Evolutionary conservation across 2,329 filamentous ascomycete species (phyloP).

Genomic region (Trichoderma sp.): DNA sequence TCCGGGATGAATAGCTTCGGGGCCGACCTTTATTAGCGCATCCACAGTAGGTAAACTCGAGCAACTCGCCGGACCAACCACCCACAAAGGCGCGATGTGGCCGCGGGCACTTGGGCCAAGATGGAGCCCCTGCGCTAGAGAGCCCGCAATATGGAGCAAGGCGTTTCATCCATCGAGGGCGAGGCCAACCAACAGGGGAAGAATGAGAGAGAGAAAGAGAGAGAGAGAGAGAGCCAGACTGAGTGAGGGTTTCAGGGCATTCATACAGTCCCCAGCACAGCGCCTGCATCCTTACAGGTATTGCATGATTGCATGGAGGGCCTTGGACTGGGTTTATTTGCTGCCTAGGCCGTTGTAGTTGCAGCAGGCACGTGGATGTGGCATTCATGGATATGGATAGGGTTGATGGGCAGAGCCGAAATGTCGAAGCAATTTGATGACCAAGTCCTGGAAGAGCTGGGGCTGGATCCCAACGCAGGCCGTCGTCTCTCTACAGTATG

Average conservation of each 20-base stretch:
- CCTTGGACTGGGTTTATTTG: background rate
- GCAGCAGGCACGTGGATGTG: background rate
- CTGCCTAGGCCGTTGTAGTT: background rate
- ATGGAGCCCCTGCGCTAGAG: constrained; percentile 15
- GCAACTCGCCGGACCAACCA: background rate
- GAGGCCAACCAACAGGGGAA: background rate
- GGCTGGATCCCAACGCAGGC: background rate
- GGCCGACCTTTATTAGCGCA: constrained; percentile 13
- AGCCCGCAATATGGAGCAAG: constrained; percentile 13
- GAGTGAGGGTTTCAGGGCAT: background rate
- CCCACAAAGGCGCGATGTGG: constrained; percentile 16
- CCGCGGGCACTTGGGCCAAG: constrained; percentile 15
- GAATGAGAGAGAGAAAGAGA: background rate
- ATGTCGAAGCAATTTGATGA: background rate
- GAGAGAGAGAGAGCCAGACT: background rate
- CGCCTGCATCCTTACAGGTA: background rate
- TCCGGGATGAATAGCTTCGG: background rate
- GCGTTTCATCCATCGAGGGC: background rate
- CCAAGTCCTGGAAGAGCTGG: background rate
- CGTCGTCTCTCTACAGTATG: background rate
- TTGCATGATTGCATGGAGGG: background rate
- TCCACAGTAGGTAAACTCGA: background rate
- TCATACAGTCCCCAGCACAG: background rate
- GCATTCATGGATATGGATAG: background rate
- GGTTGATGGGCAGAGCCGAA: background rate